Evolutionary conservation across 148 eudicot genomes (phyloP).

Genomic region (Cornus kousa): DNA sequence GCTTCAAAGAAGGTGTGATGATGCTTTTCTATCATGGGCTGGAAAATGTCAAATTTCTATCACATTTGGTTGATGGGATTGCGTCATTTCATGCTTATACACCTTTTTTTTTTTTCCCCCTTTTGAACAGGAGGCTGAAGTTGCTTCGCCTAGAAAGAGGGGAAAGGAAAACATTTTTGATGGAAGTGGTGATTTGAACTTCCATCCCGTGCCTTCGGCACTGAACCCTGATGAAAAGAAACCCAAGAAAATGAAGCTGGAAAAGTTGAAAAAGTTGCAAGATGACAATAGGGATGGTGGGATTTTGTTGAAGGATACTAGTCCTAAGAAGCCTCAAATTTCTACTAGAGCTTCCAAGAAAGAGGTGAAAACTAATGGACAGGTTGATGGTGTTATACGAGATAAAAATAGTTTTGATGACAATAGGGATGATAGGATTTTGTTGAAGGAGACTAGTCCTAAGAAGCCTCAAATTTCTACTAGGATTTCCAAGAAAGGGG

Average conservation of each 20-base stretch:
- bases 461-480: constrained; percentile 13
- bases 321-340: constrained; percentile 19
- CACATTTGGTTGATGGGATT: not conserved
- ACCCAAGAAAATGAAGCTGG: constrained; percentile 39
- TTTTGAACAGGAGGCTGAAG: constrained; percentile 34
- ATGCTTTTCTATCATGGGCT: not conserved
- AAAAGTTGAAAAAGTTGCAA: constrained; percentile 19
- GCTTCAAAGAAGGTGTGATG: constrained; percentile 28
- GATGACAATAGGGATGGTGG: constrained; percentile 2
- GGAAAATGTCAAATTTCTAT: too few relatives aligned
- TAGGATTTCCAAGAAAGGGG: constrained; percentile 3
- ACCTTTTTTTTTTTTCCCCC: too few relatives aligned
- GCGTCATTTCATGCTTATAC: not conserved
- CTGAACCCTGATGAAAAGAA: constrained; percentile 30
- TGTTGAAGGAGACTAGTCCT: constrained; percentile 21
- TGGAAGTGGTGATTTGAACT: constrained; percentile 24
- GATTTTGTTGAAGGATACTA: constrained; percentile 13
- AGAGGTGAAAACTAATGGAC: constrained; percentile 9
- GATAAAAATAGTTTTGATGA: constrained; percentile 10
- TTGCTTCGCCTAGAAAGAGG: constrained; percentile 39
- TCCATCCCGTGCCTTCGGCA: constrained; percentile 17
- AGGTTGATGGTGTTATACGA: constrained; percentile 12
- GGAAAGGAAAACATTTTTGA: constrained; percentile 57
- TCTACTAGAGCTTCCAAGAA: not conserved
- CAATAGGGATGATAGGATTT: constrained; percentile 9